These are phyloP conservation scores for Coemansia sp. DNA, from an alignment of 192 early-diverging fungal genomes.

Conservation along the genomic window DNA sequence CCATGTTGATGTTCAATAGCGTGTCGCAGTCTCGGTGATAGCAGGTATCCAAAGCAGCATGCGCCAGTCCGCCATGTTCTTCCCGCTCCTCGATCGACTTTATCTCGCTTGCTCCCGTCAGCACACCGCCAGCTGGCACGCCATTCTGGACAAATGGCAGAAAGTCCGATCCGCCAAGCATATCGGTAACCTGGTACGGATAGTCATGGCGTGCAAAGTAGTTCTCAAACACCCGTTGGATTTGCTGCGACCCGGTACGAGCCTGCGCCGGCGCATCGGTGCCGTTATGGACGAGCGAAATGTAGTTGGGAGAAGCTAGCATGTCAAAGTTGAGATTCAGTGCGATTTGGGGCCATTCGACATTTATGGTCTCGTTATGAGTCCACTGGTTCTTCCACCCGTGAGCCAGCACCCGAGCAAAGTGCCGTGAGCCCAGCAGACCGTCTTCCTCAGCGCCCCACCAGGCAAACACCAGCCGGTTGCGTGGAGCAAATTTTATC, in stretches of 20 bases:
- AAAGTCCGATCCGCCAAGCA: slow-evolving; percentile 65
- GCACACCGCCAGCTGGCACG: slow-evolving; percentile 62
- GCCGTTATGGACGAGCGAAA: slow-evolving; percentile 62
- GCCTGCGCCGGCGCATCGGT: slow-evolving; percentile 57
- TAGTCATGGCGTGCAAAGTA: slow-evolving; percentile 54
- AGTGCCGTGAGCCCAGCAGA: slow-evolving; percentile 62
- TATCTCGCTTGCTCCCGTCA: slow-evolving; percentile 60
- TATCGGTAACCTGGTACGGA: slow-evolving; percentile 56
- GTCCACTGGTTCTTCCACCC: slow-evolving; percentile 47
- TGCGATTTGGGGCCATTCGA: slow-evolving; percentile 52
- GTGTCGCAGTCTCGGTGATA: slow-evolving; percentile 70
- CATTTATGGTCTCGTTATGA: slow-evolving; percentile 22
- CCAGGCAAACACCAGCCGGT: slow-evolving; percentile 69
- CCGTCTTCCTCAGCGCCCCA: slow-evolving; percentile 75
- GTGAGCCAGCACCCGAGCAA: slow-evolving; percentile 53
- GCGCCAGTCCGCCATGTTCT: slow-evolving; percentile 62
- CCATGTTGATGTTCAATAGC: slow-evolving; percentile 60
- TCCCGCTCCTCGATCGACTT: slow-evolving; percentile 59
- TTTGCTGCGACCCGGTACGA: slow-evolving; percentile 53
- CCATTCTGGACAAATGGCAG: slow-evolving; percentile 64
- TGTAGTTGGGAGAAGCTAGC: slow-evolving; percentile 71
- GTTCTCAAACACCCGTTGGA: slow-evolving; percentile 60
- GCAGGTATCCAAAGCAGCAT: slow-evolving; percentile 64
- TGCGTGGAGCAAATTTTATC: slow-evolving; percentile 44
- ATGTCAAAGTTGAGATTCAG: slow-evolving; percentile 72